Conservation (phyloP, 129 eudicot species). For the Helianthus tuberosus region DNA sequence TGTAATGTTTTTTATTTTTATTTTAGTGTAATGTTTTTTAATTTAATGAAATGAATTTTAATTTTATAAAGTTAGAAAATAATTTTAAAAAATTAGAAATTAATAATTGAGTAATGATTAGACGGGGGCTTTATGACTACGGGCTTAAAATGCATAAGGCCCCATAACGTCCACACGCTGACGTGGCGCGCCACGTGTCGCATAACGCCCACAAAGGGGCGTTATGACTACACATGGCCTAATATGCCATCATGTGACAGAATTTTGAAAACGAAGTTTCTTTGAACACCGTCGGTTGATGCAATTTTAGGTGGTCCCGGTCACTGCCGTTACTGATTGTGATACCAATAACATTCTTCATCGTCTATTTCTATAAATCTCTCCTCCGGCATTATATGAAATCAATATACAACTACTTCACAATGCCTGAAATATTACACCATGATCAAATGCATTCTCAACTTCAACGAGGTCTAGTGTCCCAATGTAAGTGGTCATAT, state of each 20-base stretch:
- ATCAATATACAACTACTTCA: constrained; percentile 4
- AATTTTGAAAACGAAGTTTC: constrained; percentile 13
- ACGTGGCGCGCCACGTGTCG: too few relatives aligned
- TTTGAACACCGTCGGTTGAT: constrained; percentile 10
- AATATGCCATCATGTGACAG: neutral
- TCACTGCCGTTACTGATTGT: constrained; percentile 2
- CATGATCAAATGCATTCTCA: neutral
- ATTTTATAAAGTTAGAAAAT: too few relatives aligned
- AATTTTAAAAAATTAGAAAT: too few relatives aligned
- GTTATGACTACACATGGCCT: too few relatives aligned
- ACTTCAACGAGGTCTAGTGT: constrained; percentile 4
- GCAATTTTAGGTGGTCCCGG: constrained; percentile 35
- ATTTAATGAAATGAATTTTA: too few relatives aligned
- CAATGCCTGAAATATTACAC: constrained; percentile 26
- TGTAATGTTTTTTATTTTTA: too few relatives aligned
- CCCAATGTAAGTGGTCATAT: neutral
- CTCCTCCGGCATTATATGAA: neutral
- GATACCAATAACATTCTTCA: neutral
- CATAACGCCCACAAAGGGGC: too few relatives aligned
- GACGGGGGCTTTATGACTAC: too few relatives aligned
- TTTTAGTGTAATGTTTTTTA: too few relatives aligned
- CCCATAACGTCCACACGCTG: too few relatives aligned
- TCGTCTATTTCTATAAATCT: constrained; percentile 22
- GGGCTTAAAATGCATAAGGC: too few relatives aligned
- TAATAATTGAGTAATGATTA: too few relatives aligned